Base-by-base conservation (phyloP, 306 rosid genomes). In the Cyclanthera cordifolia region DNA sequence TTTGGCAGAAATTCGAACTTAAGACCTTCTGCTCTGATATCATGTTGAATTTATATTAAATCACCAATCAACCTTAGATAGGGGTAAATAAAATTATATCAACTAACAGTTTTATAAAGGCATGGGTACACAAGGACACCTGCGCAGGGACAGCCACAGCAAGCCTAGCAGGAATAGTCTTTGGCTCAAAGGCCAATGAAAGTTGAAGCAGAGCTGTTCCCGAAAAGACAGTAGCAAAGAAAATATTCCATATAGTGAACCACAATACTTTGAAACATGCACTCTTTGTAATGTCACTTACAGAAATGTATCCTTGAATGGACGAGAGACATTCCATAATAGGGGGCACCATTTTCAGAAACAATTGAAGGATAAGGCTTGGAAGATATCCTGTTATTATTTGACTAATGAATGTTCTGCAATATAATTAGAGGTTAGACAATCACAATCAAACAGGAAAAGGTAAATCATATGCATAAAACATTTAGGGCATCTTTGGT, bases 361-460 rank as follows among this genome's bases (percentile, higher is more conserved):
- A 93, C 80, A 83, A 71, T 71, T 77, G 91, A 80, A 93, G 99
- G 77, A 93, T 86, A 53, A 93, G 91, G 46, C 95, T 90, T 68
- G 99, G 99, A 70, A 93, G 99, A 79, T 90, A 93, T 69, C 99
- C 99, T 0, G 99, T 93, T 59, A 93, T 21, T 69, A 93, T 77
- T 83, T 93, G 76, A 73, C 94, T 90, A 65, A 93, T 77, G 37
- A 85, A 27, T 52, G 84, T 73, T 79, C 99, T 93, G 96, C 47
- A 83, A 75, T 72, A 79, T 56, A 76, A 56, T 50, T 13, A 58
- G 17, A 58, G 43, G 41, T 70, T 21, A 28, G 17, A 67, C n/a
- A 24, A 50, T 47, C 11, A 47, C n/a, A 47, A 16, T 41, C 45
- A 17, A 47, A 8, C 55, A 49, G 58, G 58, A 25, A 51, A 49